A percentile compares a stretch with the other conserved stretches of the same genome.
These are phyloP conservation scores for Tricholoma furcatifolium DNA, from an alignment of 768 basidiomycete genomes.

Conservation along the genomic window DNA sequence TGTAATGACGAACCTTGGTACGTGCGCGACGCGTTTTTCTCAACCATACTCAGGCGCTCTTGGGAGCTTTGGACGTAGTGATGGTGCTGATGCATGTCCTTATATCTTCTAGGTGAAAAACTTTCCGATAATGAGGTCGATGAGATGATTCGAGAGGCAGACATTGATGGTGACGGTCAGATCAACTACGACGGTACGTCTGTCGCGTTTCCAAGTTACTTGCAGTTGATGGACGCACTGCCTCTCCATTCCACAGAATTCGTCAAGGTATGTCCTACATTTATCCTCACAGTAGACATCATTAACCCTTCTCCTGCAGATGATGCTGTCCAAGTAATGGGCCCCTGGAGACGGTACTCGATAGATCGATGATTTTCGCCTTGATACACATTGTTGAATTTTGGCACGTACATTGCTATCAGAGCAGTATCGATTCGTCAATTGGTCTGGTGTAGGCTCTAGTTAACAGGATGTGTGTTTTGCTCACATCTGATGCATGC, in stretches of 20 bases:
- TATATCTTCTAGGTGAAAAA: constrained; percentile 63
- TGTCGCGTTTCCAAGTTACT: neutral
- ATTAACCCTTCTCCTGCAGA: constrained; percentile 35
- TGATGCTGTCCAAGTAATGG: constrained; percentile 70
- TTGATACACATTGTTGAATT: neutral
- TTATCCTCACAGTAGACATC: neutral
- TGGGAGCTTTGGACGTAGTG: neutral
- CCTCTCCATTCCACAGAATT: constrained; percentile 51
- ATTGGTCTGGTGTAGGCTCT: constrained; percentile 12
- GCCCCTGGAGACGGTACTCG: constrained; percentile 3
- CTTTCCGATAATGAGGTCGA: constrained; percentile 84
- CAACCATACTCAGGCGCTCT: neutral
- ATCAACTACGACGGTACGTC: constrained; percentile 78
- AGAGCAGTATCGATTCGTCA: constrained; percentile 4
- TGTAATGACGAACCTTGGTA: constrained; percentile 90
- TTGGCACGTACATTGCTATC: neutral
- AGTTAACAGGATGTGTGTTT: constrained; percentile 20
- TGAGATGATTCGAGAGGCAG: constrained; percentile 97
- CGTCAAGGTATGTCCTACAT: constrained; percentile 51
- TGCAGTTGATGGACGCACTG: constrained; percentile 3
- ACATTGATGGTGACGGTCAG: constrained; percentile 93
- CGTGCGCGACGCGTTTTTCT: constrained; percentile 18
- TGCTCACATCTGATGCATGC: neutral
- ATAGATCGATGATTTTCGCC: constrained; percentile 2
- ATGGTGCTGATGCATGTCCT: neutral